Evolutionary conservation across 805 yeast genomes (phyloP).

Genomic region (Kodamaea jinghongensis): DNA sequence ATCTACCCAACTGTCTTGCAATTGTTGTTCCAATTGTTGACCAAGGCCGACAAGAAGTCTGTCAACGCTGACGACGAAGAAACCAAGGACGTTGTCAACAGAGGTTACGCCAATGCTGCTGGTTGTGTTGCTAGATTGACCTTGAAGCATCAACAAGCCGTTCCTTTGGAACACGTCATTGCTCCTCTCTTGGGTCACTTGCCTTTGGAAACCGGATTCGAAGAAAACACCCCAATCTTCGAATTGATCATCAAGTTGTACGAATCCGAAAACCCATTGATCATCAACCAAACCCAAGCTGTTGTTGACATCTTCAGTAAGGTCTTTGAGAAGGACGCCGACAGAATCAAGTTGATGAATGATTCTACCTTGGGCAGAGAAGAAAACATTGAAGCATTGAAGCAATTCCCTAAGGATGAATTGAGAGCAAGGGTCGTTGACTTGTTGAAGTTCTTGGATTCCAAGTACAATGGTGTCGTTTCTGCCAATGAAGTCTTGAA

Average conservation of each 20-base stretch:
- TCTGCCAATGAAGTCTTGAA: constrained; percentile 49
- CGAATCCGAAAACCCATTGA: constrained; percentile 55
- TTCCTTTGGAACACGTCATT: constrained; percentile 72
- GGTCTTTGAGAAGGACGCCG: constrained; percentile 73
- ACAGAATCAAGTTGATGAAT: constrained; percentile 62
- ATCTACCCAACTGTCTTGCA: constrained; percentile 70
- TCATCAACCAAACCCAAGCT: constrained; percentile 55
- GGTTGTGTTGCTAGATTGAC: constrained; percentile 96
- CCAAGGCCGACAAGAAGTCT: constrained; percentile 57
- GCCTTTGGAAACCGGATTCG: constrained; percentile 85
- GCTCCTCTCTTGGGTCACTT: constrained; percentile 75
- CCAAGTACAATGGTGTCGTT: constrained; percentile 61
- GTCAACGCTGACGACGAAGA: constrained; percentile 66
- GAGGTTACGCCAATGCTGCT: constrained; percentile 90
- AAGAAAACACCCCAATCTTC: constrained; percentile 90
- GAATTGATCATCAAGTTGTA: constrained; percentile 71
- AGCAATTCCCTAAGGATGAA: constrained; percentile 74
- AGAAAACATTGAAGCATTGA: constrained; percentile 70
- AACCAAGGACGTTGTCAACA: constrained; percentile 70
- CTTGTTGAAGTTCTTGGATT: constrained; percentile 70
- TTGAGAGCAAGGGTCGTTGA: constrained; percentile 62
- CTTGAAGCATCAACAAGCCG: constrained; percentile 62
- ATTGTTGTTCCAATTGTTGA: constrained; percentile 75
- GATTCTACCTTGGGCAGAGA: constrained; percentile 86
- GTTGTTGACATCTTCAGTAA: constrained; percentile 66